Evolutionary conservation across 441 rosid species (phyloP).

Genomic region (Pelargonium exstipulatum): DNA sequence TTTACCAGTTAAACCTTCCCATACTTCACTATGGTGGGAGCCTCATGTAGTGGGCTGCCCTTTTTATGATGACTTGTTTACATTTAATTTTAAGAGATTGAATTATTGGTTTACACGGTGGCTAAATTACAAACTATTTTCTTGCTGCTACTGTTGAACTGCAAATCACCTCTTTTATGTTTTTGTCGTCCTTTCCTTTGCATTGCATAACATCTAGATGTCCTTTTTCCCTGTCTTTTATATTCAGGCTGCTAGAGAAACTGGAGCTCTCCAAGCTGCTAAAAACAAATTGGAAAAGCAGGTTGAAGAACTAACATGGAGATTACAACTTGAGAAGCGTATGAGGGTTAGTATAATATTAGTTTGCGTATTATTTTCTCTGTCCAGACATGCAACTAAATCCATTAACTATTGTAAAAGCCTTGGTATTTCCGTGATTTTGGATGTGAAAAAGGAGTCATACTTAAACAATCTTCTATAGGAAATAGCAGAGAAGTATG

Average conservation of each 20-base stretch:
- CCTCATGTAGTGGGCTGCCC: background rate
- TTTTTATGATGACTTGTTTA: background rate
- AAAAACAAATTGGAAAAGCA: conserved; percentile 77
- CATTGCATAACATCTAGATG: conserved; percentile 11
- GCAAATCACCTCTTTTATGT: conserved; percentile 2
- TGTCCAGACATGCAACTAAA: background rate
- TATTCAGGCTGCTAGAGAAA: conserved; percentile 77
- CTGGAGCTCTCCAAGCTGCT: conserved; percentile 95
- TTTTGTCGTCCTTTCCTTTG: conserved; percentile 11
- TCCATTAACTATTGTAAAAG: background rate
- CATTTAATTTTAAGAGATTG: background rate
- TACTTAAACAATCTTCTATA: background rate
- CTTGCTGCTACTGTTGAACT: conserved; percentile 14
- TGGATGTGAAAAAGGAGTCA: background rate
- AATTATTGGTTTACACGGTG: background rate
- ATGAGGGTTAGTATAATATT: conserved; percentile 43
- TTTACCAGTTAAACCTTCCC: no score
- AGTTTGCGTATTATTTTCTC: background rate
- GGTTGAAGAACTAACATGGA: conserved; percentile 85
- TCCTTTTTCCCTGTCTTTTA: conserved; percentile 1
- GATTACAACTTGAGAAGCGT: conserved; percentile 69
- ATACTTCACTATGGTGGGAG: no score
- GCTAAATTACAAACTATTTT: background rate
- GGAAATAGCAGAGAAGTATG: background rate
- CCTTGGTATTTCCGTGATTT: background rate